Conservation (phyloP, 805 yeast species). For the Peterozyma toletana region DNA sequence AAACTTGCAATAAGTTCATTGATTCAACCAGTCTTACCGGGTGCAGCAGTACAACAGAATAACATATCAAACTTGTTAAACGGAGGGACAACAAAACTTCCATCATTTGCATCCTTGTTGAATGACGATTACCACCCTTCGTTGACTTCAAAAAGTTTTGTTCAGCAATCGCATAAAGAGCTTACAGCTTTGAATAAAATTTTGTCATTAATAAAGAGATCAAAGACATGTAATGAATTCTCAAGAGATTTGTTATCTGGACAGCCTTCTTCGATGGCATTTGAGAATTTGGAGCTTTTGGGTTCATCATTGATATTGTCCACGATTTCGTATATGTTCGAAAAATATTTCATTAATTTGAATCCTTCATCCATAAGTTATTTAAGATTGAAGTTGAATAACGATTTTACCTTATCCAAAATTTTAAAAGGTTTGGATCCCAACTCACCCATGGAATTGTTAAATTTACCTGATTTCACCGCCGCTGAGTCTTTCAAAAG, state of each 20-base stretch:
- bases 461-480: conserved; percentile 37
- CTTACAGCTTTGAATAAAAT: conserved; percentile 23
- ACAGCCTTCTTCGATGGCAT: conserved; percentile 18
- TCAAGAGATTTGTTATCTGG: conserved; percentile 10
- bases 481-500: conserved; percentile 51
- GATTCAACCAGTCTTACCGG: conserved; percentile 15
- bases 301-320: conserved; percentile 53
- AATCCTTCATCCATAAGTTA: conserved; percentile 49
- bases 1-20: conserved; percentile 40
- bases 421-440: conserved; percentile 40
- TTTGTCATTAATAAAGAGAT: conserved; percentile 45
- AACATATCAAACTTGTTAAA: too few relatives aligned
- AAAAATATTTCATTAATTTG: conserved; percentile 49
- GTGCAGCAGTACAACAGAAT: background rate
- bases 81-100: conserved; percentile 1
- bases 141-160: background rate
- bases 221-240: conserved; percentile 54
- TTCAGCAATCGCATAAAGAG: conserved; percentile 2
- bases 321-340: conserved; percentile 55
- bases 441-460: conserved; percentile 21
- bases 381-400: conserved; percentile 28
- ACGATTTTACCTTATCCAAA: conserved; percentile 30
- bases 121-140: conserved; percentile 18
- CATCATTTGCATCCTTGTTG: conserved; percentile 12
- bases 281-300: conserved; percentile 42